phyloP scores from a whole-genome alignment of 768 basidiomycete species.

The Suillus plorans region DNA sequence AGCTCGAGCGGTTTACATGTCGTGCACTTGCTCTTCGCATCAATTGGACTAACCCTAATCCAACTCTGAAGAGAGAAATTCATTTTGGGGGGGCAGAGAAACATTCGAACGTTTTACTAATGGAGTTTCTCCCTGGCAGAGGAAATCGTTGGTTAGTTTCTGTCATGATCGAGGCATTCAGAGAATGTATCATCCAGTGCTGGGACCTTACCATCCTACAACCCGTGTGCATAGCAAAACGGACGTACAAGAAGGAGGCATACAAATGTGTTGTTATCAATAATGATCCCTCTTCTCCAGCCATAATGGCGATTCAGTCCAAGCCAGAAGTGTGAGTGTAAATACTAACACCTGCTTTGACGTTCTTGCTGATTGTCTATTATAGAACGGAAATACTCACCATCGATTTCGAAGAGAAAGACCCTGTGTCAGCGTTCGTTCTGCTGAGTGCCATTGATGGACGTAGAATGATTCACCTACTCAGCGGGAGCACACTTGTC shows the following conservation, averaged over 20 bases:
- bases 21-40: constrained; percentile 42
- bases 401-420: constrained; percentile 35
- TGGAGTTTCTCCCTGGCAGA: constrained; percentile 48
- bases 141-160: constrained; percentile 48
- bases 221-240: constrained; percentile 44
- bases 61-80: constrained; percentile 29
- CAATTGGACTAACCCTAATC: constrained; percentile 49
- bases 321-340: constrained; percentile 35
- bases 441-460: constrained; percentile 32
- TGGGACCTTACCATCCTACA: constrained; percentile 47
- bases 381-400: constrained; percentile 43
- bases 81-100: constrained; percentile 25
- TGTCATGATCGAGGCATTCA: constrained; percentile 28
- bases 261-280: constrained; percentile 49
- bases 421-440: constrained; percentile 39
- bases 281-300: constrained; percentile 31
- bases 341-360: background rate
- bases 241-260: constrained; percentile 28
- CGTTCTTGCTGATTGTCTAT: background rate
- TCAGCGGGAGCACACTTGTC: constrained; percentile 38
- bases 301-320: constrained; percentile 43
- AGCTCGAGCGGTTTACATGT: constrained; percentile 44
- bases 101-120: constrained; percentile 39
- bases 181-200: constrained; percentile 45
- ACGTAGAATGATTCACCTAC: constrained; percentile 33